Percentiles rank a stretch among this genome's conserved stretches.
These are phyloP conservation scores for Eimeria sp. DNA, from an alignment of 169 alveolate genomes.

Conservation along the genomic window DNA sequence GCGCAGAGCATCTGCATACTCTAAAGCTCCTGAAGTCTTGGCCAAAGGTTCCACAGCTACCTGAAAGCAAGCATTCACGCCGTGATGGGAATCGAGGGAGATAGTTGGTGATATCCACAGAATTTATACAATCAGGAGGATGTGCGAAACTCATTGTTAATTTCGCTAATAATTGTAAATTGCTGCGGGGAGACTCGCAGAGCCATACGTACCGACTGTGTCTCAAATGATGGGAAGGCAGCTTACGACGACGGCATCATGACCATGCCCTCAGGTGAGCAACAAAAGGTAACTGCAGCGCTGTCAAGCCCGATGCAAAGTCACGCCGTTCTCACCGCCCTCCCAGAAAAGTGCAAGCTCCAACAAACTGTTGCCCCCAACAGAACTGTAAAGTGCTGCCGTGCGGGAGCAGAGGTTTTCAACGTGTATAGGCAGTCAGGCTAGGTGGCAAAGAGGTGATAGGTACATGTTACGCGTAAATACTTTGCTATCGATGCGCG, in stretches of 20 bases:
- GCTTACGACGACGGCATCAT: background rate
- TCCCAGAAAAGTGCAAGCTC: background rate
- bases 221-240: background rate
- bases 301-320: background rate
- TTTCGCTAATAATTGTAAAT: background rate
- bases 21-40: background rate
- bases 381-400: background rate
- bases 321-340: background rate
- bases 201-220: constrained; percentile 20
- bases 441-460: background rate
- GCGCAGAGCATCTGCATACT: background rate
- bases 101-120: background rate
- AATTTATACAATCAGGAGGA: background rate
- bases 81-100: background rate
- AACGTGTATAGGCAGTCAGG: background rate
- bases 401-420: background rate
- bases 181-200: background rate
- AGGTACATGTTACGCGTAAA: background rate
- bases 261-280: background rate
- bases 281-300: background rate
- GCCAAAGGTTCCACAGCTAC: background rate
- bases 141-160: background rate
- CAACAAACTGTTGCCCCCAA: background rate
- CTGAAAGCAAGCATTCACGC: constrained; percentile 1
- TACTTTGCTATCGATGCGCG: background rate